Evolutionary conservation across 2,329 filamentous ascomycete species (phyloP).

Genomic region (Zymoseptoria ardabiliae): DNA sequence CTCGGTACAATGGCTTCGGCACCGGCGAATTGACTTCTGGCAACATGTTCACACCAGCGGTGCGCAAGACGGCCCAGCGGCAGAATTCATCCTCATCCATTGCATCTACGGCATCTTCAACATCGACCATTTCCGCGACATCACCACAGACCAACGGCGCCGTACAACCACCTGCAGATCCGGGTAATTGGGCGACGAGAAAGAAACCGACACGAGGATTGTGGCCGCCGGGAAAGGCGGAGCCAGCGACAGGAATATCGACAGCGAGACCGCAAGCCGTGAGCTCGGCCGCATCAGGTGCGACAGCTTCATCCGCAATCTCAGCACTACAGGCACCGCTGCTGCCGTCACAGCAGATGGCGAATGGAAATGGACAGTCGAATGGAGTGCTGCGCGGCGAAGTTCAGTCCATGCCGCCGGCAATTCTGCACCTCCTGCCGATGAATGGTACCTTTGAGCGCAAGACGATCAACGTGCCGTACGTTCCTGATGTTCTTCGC

Average conservation of each 20-base stretch:
- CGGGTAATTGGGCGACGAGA: constrained; percentile 37
- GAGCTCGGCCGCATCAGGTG: constrained; percentile 50
- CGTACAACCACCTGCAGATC: constrained; percentile 34
- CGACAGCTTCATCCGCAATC: constrained; percentile 55
- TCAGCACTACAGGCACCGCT: constrained; percentile 57
- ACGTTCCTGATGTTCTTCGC: constrained; percentile 83
- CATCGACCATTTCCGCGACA: constrained; percentile 56
- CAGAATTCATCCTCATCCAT: constrained; percentile 88
- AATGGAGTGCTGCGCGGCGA: constrained; percentile 49
- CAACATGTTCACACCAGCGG: constrained; percentile 65
- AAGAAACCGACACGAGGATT: constrained; percentile 49
- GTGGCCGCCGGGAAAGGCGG: constrained; percentile 60
- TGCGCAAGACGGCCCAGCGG: constrained; percentile 77
- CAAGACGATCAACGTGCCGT: constrained; percentile 91
- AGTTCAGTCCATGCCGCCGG: constrained; percentile 48
- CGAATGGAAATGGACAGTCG: constrained; percentile 51
- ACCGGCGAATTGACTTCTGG: constrained; percentile 70
- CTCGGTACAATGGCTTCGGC: constrained; percentile 49
- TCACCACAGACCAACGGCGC: constrained; percentile 55
- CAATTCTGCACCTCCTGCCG: constrained; percentile 77
- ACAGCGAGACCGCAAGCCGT: constrained; percentile 56
- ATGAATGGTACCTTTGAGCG: constrained; percentile 95
- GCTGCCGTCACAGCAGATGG: constrained; percentile 61
- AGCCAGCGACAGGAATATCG: constrained; percentile 56
- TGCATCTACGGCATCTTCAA: constrained; percentile 54